phyloP scores from a whole-genome alignment of 2,329 filamentous ascomycete genomes.

The Neocatenulostroma microsporum region DNA sequence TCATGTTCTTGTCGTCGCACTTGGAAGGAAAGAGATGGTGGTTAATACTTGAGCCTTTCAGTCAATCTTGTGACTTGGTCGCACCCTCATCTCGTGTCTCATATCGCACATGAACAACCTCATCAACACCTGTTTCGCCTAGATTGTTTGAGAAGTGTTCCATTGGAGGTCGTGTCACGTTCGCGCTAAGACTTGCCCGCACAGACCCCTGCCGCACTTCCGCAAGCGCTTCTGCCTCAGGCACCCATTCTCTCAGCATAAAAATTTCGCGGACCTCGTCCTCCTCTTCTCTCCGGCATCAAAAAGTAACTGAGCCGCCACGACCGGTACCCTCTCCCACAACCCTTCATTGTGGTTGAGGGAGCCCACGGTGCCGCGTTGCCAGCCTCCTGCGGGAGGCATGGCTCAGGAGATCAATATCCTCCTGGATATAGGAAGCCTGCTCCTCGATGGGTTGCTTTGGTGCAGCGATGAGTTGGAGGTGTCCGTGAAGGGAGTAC shows the following conservation, averaged over 20 bases:
- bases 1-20: not conserved
- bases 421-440: slow-evolving; percentile 60
- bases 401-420: slow-evolving; percentile 57
- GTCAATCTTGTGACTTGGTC: not conserved
- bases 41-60: slow-evolving; percentile 1
- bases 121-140: not conserved
- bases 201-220: no score
- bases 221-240: no score
- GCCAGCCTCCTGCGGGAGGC: slow-evolving; percentile 53
- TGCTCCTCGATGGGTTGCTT: slow-evolving; percentile 61
- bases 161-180: no score
- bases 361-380: slow-evolving; percentile 54
- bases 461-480: slow-evolving; percentile 61
- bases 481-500: slow-evolving; percentile 67
- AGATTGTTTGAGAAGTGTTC: slow-evolving; percentile 2
- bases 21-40: no score
- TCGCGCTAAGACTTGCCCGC: no score
- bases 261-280: slow-evolving; percentile 11
- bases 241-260: no score
- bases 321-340: slow-evolving; percentile 53
- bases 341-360: slow-evolving; percentile 16
- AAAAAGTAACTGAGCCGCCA: slow-evolving; percentile 60
- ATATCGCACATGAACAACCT: slow-evolving; percentile 1
- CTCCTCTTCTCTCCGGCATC: slow-evolving; percentile 39
- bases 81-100: slow-evolving; percentile 2